phyloP scores from a whole-genome alignment of 2,329 filamentous ascomycete genomes.

The Monosporascus cannonballus region DNA sequence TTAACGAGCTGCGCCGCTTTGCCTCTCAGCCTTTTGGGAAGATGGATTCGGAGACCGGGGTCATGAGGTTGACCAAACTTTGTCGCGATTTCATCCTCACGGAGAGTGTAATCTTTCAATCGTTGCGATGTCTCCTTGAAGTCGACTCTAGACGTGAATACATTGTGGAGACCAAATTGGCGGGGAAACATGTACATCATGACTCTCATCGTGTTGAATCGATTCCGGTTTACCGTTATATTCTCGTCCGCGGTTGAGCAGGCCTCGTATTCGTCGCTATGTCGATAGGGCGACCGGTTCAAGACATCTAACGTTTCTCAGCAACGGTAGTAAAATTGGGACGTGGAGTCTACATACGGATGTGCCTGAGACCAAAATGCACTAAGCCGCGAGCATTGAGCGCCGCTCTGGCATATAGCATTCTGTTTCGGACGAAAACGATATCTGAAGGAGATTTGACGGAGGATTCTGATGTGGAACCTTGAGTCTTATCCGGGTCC shows the following conservation, averaged over 20 bases:
- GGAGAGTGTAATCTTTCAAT: slow-evolving; percentile 78
- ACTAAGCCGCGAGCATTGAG: slow-evolving; percentile 63
- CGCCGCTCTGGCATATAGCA: slow-evolving; percentile 75
- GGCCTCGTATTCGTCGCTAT: slow-evolving; percentile 4
- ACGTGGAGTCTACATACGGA: slow-evolving; percentile 54
- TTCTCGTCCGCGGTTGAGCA: slow-evolving; percentile 1
- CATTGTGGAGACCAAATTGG: slow-evolving; percentile 87
- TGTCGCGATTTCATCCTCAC: slow-evolving; percentile 70
- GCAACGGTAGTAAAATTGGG: not conserved
- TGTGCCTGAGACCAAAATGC: slow-evolving; percentile 70
- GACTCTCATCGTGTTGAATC: slow-evolving; percentile 57
- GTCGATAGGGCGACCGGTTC: slow-evolving; percentile 55
- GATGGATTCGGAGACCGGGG: slow-evolving; percentile 21
- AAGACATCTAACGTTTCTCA: slow-evolving; percentile 60
- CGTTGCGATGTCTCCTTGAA: slow-evolving; percentile 60
- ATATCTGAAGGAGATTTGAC: slow-evolving; percentile 51
- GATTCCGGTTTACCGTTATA: slow-evolving; percentile 25
- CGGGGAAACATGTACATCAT: slow-evolving; percentile 93
- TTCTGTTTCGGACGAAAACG: slow-evolving; percentile 70
- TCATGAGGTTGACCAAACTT: slow-evolving; percentile 28
- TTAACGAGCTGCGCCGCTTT: slow-evolving; percentile 51
- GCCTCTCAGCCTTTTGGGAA: slow-evolving; percentile 67
- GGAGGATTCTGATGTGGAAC: slow-evolving; percentile 2
- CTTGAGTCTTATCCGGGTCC: slow-evolving; percentile 1
- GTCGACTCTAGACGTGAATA: slow-evolving; percentile 70